Evolutionary conservation across 2,329 filamentous ascomycete genomes (phyloP), one percentile per base, ranked within the genome.

Genomic region (Tolypocladium sp.): DNA sequence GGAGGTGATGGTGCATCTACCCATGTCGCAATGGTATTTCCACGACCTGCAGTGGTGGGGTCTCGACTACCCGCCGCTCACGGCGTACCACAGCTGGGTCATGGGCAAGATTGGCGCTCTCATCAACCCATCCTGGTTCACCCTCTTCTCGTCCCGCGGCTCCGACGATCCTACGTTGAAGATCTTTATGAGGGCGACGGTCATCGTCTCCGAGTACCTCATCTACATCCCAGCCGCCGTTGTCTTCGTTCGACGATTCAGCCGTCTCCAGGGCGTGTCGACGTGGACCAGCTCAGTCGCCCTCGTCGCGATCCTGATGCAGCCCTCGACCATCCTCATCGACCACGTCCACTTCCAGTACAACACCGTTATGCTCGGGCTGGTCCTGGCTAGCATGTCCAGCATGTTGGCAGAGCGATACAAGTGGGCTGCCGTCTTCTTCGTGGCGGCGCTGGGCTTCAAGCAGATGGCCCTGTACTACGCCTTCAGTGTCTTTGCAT

Each of bases 391-490:
- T 0, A 91, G 88, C 67, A 86, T 97, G 77, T 94, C 93, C 49
- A 94, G 90, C 71, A 89, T 97, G 76, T 74, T 96, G 56, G 91
- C 92, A 3, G 90, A 90, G 4, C 84, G 92, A 55, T 88, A 88
- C 67, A 82, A 95, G 62, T 97, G 93, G 92, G 85, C 90, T 33
- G 92, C 91, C 62, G 84, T 96, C 60, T 96, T 96, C 77, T 99
- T 99, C 67, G 94, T 99, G 8, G 85, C 84, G 20, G 90, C 93
- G 3, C 79, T 99, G n/a, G 91, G 91, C 7, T 99, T 97, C 80
- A 99, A 99, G 79, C 94, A 99, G 74, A 99, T 99, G 95, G 93
- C 93, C 1, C 81, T 99, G 20, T 99, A 97, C 77, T 99, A 97
- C 73, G 92, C 95, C 3, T 92, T 95, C 17, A 87, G 88, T 25